phyloP scores from a whole-genome alignment of 2,329 filamentous ascomycete genomes.

The Curvularia verruculosa region DNA sequence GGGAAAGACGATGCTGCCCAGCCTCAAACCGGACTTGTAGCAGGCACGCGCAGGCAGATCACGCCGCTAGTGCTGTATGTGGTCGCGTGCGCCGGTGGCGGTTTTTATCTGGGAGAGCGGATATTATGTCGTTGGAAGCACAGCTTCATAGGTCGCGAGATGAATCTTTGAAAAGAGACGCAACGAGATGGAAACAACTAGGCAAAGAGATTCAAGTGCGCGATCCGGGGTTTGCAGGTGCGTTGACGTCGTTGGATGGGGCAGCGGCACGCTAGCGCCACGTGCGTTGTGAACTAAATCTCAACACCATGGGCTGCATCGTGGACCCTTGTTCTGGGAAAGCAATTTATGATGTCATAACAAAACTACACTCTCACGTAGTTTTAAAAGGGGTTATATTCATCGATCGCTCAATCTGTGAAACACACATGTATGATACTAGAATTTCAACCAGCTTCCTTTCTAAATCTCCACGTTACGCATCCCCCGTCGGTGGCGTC shows the following conservation, averaged over 20 bases:
- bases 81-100: conserved; percentile 15
- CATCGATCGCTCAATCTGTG: no score
- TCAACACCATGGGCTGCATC: conserved; percentile 7
- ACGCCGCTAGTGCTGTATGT: conserved; percentile 9
- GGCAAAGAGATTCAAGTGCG: not conserved
- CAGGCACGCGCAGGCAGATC: conserved; percentile 9
- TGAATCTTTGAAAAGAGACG: not conserved
- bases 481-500: conserved; percentile 12
- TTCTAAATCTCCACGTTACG: not conserved
- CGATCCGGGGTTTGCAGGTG: conserved; percentile 1
- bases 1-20: not conserved
- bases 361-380: no score
- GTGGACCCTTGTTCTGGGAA: not conserved
- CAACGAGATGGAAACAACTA: conserved; percentile 2
- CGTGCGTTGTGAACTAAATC: conserved; percentile 15
- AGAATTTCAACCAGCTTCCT: no score
- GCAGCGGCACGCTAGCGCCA: conserved; percentile 23
- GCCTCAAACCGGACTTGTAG: not conserved
- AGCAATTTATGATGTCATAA: not conserved
- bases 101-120: not conserved
- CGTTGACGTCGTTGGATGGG: conserved; percentile 23
- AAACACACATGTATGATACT: not conserved
- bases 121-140: not conserved
- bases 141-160: not conserved
- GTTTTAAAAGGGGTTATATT: no score